A percentile compares a stretch with the other conserved stretches of the same genome.
These are phyloP conservation scores for Mycena pura DNA, from an alignment of 768 basidiomycete genomes.

Conservation along the genomic window DNA sequence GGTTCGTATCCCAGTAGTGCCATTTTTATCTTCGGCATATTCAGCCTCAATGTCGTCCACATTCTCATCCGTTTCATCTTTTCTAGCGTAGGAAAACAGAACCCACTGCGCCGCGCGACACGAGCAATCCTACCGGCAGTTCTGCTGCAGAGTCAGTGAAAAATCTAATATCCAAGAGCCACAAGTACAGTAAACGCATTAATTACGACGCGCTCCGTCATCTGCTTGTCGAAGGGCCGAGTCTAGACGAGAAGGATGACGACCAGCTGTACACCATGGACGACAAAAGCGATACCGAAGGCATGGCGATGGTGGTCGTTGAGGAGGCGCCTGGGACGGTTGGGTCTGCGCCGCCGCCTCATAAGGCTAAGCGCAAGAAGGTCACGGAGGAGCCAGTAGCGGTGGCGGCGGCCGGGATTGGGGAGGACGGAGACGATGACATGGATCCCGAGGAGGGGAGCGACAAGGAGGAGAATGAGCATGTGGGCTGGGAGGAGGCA, in stretches of 20 bases:
- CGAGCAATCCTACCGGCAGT: constrained; percentile 69
- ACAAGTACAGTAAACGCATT: constrained; percentile 90
- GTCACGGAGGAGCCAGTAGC: constrained; percentile 19
- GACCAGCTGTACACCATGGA: constrained; percentile 49
- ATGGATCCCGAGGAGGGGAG: constrained; percentile 52
- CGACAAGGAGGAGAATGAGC: constrained; percentile 62
- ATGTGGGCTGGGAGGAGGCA: constrained; percentile 56
- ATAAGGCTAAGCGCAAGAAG: constrained; percentile 32
- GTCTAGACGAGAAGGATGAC: constrained; percentile 54
- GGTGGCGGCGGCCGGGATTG: background rate
- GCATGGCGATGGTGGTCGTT: constrained; percentile 43
- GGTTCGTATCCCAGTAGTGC: constrained; percentile 64
- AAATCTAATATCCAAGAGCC: constrained; percentile 82
- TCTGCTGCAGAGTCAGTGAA: constrained; percentile 81
- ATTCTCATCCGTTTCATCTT: constrained; percentile 22
- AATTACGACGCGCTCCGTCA: constrained; percentile 91
- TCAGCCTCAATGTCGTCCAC: constrained; percentile 33
- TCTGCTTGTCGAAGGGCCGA: constrained; percentile 64
- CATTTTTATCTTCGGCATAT: constrained; percentile 25
- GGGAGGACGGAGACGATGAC: constrained; percentile 27
- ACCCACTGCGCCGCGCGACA: constrained; percentile 71
- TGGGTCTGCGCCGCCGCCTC: constrained; percentile 30
- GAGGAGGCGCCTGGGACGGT: constrained; percentile 54
- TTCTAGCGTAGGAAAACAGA: constrained; percentile 71
- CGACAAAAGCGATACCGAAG: constrained; percentile 47